Percentiles rank a stretch among this genome's conserved stretches.
phyloP scores from a whole-genome alignment of 2,329 filamentous ascomycete species.

The Diaporthe humulicola region DNA sequence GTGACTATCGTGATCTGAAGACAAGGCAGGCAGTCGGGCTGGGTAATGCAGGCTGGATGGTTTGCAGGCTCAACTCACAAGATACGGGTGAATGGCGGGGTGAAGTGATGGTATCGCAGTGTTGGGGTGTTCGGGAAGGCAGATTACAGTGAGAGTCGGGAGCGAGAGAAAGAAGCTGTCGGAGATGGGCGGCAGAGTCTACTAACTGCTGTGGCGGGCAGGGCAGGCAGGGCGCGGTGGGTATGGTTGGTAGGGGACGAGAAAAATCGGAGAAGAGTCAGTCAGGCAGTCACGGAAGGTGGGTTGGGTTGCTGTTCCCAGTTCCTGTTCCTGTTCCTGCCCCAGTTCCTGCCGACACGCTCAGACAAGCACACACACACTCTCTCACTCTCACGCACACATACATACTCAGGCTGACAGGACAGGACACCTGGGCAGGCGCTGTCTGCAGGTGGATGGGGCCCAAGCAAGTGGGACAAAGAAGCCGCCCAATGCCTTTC shows the following conservation, averaged over 20 bases:
- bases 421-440: neutral
- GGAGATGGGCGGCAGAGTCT: constrained; percentile 14
- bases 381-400: too few relatives aligned
- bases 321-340: too few relatives aligned
- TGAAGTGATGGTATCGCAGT: constrained; percentile 22
- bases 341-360: neutral
- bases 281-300: constrained; percentile 16
- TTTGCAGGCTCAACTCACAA: constrained; percentile 15
- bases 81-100: constrained; percentile 21
- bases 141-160: constrained; percentile 18
- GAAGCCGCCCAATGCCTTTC: constrained; percentile 4
- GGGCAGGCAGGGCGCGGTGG: constrained; percentile 1
- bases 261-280: constrained; percentile 34
- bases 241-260: constrained; percentile 19
- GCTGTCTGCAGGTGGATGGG: constrained; percentile 5
- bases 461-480: constrained; percentile 31
- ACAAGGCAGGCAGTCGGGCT: neutral
- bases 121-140: constrained; percentile 9
- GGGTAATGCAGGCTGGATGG: constrained; percentile 9
- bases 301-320: constrained; percentile 11
- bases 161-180: constrained; percentile 27
- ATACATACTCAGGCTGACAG: neutral
- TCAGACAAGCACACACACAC: neutral
- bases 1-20: neutral
- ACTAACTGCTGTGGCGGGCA: neutral